A percentile compares a stretch with the other conserved stretches of the same genome.
Evolutionary conservation across 257 asterid genomes (phyloP).

Genomic region (Solanum etuberosum): DNA sequence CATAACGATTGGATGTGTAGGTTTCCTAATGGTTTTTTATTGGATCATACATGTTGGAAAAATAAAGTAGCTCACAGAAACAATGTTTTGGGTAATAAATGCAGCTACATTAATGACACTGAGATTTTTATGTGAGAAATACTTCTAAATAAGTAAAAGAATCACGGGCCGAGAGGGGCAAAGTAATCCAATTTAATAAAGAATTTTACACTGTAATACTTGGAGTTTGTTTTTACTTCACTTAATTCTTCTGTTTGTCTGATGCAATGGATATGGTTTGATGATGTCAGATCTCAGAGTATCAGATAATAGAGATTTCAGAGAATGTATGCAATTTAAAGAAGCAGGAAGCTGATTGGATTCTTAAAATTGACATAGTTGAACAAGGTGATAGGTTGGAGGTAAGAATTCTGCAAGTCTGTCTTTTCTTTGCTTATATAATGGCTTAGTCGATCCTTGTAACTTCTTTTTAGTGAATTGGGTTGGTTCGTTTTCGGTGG

Average conservation of each 20-base stretch:
- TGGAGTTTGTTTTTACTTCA: background rate
- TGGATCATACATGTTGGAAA: background rate
- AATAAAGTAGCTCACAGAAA: background rate
- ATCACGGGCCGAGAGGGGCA: background rate
- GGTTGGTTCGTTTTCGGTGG: background rate
- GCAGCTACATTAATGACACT: background rate
- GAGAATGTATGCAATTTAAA: slow-evolving; percentile 94
- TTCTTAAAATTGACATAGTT: slow-evolving; percentile 85
- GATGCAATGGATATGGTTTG: background rate
- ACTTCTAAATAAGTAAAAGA: background rate
- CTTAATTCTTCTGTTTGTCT: background rate
- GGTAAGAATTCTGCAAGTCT: slow-evolving; percentile 28
- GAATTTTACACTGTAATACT: background rate
- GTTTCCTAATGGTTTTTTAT: background rate
- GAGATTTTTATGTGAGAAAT: background rate
- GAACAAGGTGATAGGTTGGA: slow-evolving; percentile 73
- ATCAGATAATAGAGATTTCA: slow-evolving; percentile 76
- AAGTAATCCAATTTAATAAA: background rate
- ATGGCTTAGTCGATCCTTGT: background rate
- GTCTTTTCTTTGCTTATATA: background rate
- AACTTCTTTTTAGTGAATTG: background rate
- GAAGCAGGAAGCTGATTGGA: slow-evolving; percentile 97
- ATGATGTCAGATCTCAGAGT: slow-evolving; percentile 64
- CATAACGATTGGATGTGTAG: background rate
- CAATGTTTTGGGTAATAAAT: too few species aligned